Evolutionary conservation across 2,329 filamentous ascomycete genomes (phyloP).

Genomic region (Trichophyton benhamiae): DNA sequence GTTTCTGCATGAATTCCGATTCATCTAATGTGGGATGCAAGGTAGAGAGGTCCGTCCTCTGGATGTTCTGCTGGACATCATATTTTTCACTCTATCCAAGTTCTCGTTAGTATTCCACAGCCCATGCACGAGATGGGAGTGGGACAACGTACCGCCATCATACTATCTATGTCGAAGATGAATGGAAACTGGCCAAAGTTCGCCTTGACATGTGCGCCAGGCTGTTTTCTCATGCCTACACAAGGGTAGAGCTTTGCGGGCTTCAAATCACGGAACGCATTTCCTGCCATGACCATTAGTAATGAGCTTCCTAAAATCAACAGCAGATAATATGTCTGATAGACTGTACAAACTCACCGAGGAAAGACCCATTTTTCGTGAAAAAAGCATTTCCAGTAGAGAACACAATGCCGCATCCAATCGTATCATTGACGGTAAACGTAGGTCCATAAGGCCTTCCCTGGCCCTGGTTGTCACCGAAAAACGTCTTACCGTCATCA

Average conservation of each 20-base stretch:
- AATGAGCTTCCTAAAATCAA: not conserved
- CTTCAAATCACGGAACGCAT: slow-evolving; percentile 36
- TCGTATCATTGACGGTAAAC: slow-evolving; percentile 46
- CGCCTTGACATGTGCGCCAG: slow-evolving; percentile 44
- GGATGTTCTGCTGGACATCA: slow-evolving; percentile 51
- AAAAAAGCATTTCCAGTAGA: slow-evolving; percentile 50
- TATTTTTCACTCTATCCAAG: slow-evolving; percentile 45
- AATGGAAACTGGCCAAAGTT: slow-evolving; percentile 64
- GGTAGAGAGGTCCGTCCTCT: slow-evolving; percentile 42
- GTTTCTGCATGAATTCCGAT: slow-evolving; percentile 64
- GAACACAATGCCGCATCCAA: slow-evolving; percentile 56
- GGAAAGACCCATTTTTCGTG: slow-evolving; percentile 49
- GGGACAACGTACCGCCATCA: slow-evolving; percentile 54
- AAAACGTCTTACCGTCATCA: slow-evolving; percentile 53
- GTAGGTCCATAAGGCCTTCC: slow-evolving; percentile 48
- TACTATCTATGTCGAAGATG: slow-evolving; percentile 77
- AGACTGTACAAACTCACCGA: slow-evolving; percentile 34
- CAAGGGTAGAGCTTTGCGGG: slow-evolving; percentile 40
- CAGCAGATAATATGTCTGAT: not conserved
- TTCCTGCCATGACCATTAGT: slow-evolving; percentile 39
- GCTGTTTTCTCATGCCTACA: slow-evolving; percentile 53
- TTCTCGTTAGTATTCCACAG: not conserved
- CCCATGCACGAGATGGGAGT: not conserved
- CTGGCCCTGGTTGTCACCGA: slow-evolving; percentile 43
- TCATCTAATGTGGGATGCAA: slow-evolving; percentile 57